A percentile compares a stretch with the other conserved stretches of the same genome.
phyloP scores from a whole-genome alignment of 148 eudicot species.

The Salicornia ramosissima region DNA sequence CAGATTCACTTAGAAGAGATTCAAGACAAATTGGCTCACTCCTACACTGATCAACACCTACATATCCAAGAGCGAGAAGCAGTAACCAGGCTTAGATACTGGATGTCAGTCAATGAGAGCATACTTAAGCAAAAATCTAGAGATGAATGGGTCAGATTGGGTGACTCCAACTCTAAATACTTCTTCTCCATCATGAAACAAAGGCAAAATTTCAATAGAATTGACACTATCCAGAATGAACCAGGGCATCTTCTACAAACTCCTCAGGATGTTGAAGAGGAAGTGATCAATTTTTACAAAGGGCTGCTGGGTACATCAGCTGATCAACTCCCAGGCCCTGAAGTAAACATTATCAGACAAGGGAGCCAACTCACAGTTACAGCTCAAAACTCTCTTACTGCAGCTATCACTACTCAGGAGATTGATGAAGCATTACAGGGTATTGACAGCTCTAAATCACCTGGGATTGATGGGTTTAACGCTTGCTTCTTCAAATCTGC shows the following conservation, averaged over 20 bases:
- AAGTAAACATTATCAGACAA: neutral
- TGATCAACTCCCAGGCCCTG: neutral
- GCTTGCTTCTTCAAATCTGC: neutral
- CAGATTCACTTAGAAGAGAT: too few species aligned
- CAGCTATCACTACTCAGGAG: neutral
- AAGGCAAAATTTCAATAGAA: neutral
- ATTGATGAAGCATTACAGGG: neutral
- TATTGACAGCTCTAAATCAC: neutral
- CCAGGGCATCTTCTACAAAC: neutral
- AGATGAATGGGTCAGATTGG: neutral
- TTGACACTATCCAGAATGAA: neutral
- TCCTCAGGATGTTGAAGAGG: neutral
- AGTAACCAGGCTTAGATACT: too few species aligned
- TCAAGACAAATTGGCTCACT: too few species aligned
- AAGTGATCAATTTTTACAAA: neutral
- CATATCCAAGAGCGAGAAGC: too few species aligned
- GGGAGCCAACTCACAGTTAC: too few species aligned
- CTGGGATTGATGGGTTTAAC: neutral
- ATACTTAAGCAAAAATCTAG: neutral
- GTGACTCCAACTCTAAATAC: neutral
- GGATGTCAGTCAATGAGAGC: neutral
- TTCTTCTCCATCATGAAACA: too few species aligned
- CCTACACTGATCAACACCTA: too few species aligned
- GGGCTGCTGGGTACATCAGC: neutral
- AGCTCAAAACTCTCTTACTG: neutral